Percentiles rank a stretch among this genome's conserved stretches.
Evolutionary conservation across 495 filamentous ascomycete genomes (phyloP).

Genomic region (Cryomyces antarcticus): DNA sequence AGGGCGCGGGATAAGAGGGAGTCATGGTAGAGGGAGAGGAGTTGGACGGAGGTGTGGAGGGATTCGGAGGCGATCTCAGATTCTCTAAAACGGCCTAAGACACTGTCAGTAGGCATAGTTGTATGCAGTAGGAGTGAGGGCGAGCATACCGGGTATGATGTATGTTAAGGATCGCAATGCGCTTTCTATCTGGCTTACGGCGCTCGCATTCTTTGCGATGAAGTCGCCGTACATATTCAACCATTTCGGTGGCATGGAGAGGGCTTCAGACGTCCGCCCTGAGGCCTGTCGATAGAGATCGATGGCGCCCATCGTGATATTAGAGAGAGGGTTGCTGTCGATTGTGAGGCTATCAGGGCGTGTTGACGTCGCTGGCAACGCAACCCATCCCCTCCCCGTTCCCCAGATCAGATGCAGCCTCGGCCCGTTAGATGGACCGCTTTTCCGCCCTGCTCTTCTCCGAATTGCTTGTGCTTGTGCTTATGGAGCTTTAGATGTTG

Average conservation of each 20-base stretch:
- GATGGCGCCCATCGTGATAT: background rate
- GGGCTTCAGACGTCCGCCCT: slow-evolving; percentile 7
- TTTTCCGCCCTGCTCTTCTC: no score
- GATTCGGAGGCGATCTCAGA: slow-evolving; percentile 88
- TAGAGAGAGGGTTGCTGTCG: no score
- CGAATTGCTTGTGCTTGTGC: no score
- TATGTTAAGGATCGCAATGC: slow-evolving; percentile 81
- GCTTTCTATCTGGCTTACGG: slow-evolving; percentile 83
- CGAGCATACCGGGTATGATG: slow-evolving; percentile 64
- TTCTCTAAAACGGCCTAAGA: slow-evolving; percentile 68
- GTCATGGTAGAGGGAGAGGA: slow-evolving; percentile 90
- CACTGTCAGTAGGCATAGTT: slow-evolving; percentile 4
- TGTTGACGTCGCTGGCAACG: no score
- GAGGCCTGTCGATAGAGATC: slow-evolving; percentile 12
- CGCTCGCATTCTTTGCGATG: slow-evolving; percentile 80
- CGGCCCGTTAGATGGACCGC: no score
- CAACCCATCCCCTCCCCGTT: no score
- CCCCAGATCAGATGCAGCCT: no score
- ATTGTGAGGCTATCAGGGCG: no score
- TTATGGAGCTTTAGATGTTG: no score
- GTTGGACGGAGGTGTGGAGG: slow-evolving; percentile 68
- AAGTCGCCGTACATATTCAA: slow-evolving; percentile 70
- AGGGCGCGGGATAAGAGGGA: slow-evolving; percentile 55
- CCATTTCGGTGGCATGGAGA: slow-evolving; percentile 48
- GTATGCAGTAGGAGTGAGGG: background rate